phyloP scores from a whole-genome alignment of 352 stramenopile species.

The Phytophthora pseudosyringae region DNA sequence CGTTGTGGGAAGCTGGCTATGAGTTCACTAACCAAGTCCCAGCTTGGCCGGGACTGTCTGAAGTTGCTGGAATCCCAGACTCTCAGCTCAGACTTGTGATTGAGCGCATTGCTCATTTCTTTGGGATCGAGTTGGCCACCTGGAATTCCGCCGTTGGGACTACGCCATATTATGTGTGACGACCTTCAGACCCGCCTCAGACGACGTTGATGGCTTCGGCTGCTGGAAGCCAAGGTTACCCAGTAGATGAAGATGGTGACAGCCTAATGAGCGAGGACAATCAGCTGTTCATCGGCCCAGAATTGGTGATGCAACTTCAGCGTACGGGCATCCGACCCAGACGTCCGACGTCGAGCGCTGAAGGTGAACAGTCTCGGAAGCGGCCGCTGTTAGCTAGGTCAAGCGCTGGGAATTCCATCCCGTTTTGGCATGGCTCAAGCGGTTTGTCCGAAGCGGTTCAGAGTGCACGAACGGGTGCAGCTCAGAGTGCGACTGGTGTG shows the following conservation, averaged over 20 bases:
- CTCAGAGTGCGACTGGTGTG: too few relatives aligned
- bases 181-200: background rate
- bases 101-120: too few relatives aligned
- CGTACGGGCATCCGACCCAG: background rate
- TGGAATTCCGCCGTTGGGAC: background rate
- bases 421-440: background rate
- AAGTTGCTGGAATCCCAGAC: background rate
- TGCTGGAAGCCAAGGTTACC: background rate
- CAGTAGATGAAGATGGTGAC: background rate
- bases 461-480: too few relatives aligned
- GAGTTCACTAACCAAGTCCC: background rate
- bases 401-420: background rate
- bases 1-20: slow-evolving; percentile 2
- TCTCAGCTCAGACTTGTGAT: background rate
- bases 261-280: background rate
- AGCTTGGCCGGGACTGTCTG: background rate
- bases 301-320: background rate
- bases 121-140: background rate
- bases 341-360: background rate
- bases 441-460: background rate
- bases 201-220: too few relatives aligned
- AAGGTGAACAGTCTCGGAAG: background rate
- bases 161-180: background rate
- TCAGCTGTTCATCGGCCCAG: background rate
- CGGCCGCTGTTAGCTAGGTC: background rate